These are phyloP conservation scores for Nepenthes alata DNA, from an alignment of 179 eudicot genomes.

Conservation along the genomic window DNA sequence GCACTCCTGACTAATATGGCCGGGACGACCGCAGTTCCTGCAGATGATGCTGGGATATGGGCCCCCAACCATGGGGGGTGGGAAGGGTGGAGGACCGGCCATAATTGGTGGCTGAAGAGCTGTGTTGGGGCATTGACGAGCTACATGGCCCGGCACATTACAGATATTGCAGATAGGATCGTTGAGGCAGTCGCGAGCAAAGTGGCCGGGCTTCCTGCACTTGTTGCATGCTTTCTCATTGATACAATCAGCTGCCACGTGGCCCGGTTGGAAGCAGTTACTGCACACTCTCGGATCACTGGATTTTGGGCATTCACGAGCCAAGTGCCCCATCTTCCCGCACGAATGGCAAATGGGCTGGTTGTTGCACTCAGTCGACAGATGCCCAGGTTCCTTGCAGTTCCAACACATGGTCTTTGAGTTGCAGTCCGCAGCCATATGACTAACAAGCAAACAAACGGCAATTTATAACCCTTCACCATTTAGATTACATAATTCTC, in stretches of 20 bases:
- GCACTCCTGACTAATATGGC: constrained; percentile 50
- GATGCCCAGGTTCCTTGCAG: constrained; percentile 62
- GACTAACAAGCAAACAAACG: constrained; percentile 22
- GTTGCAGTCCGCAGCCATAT: constrained; percentile 59
- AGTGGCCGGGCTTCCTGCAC: constrained; percentile 59
- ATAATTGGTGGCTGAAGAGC: constrained; percentile 13
- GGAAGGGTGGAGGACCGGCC: constrained; percentile 9
- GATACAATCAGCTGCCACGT: constrained; percentile 41
- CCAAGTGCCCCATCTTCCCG: constrained; percentile 53
- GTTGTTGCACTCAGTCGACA: constrained; percentile 44
- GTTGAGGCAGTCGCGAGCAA: constrained; percentile 53
- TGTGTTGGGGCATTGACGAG: constrained; percentile 46
- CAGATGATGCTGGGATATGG: constrained; percentile 36
- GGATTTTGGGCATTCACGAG: constrained; percentile 52
- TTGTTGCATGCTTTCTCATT: constrained; percentile 71
- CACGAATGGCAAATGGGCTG: constrained; percentile 58
- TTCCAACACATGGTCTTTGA: constrained; percentile 70
- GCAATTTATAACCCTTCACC: too few species aligned
- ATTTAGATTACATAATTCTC: too few species aligned
- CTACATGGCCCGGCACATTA: constrained; percentile 45
- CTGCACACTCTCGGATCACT: constrained; percentile 51
- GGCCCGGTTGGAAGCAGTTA: constrained; percentile 58
- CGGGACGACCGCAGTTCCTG: constrained; percentile 37
- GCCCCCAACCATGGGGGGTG: constrained; percentile 19
- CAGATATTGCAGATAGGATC: constrained; percentile 55